phyloP scores from a whole-genome alignment of 2,329 filamentous ascomycete genomes.

The Endoconidiophora laricicola region DNA sequence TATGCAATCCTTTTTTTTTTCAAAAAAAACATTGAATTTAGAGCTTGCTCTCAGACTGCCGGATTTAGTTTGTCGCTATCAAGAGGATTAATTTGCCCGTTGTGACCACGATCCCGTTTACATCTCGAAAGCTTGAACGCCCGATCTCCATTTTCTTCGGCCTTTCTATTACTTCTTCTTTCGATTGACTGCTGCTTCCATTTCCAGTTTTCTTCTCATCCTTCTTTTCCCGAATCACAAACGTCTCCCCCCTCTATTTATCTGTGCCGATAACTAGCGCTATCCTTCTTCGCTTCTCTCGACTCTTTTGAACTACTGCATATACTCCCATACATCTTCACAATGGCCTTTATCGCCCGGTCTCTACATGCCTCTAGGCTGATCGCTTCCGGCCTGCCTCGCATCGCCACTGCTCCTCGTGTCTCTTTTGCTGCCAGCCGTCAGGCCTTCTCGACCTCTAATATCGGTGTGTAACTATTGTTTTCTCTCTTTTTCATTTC shows the following conservation, averaged over 20 bases:
- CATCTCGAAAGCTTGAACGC: too few relatives aligned
- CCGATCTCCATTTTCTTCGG: conserved; percentile 6
- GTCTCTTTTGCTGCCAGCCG: conserved; percentile 26
- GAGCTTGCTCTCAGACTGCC: too few relatives aligned
- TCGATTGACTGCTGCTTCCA: neutral
- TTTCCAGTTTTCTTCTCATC: neutral
- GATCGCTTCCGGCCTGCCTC: conserved; percentile 22
- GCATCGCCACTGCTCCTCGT: conserved; percentile 23
- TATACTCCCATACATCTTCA: conserved; percentile 10
- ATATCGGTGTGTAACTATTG: conserved; percentile 20
- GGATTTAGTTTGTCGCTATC: too few relatives aligned
- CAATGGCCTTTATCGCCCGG: conserved; percentile 46
- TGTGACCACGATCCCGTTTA: too few relatives aligned
- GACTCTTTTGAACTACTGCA: conserved; percentile 13
- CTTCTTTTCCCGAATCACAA: neutral
- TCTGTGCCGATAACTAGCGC: neutral
- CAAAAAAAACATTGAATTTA: too few relatives aligned
- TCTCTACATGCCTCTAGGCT: conserved; percentile 33
- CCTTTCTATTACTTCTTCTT: conserved; percentile 3
- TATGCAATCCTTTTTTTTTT: neutral
- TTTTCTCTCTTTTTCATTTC: conserved; percentile 1
- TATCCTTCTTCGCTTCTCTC: conserved; percentile 3
- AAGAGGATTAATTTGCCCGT: too few relatives aligned
- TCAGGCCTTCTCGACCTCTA: conserved; percentile 25
- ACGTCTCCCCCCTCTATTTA: neutral